Base-by-base conservation (phyloP, 176 grass and related monocot species). In the Dactylis glomerata region DNA sequence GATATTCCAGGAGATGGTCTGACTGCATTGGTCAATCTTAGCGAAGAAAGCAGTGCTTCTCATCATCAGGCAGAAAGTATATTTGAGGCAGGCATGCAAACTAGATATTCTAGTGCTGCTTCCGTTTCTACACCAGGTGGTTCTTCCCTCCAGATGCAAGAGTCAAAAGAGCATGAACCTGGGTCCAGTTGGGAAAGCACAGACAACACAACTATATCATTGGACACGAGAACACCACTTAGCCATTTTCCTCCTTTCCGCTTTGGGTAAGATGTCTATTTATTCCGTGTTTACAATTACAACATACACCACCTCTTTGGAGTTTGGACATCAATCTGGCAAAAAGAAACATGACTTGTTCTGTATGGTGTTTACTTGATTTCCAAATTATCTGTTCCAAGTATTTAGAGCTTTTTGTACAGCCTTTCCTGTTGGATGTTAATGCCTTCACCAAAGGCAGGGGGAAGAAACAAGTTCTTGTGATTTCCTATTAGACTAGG, bases 161-260 rank as follows among this genome's bases (percentile, higher is more conserved):
- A 96, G 73, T 79, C 87, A 44, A 87, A 89, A 84, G 96, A 99
- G 61, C 85, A 93, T 85, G 84, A 86, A 45, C 80, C 85, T 89
- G 88, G 68, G 12, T 66, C 87, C 51, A 87, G 89, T 61, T 95
- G 89, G 93, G 93, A 92, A 63, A 83, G 57, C 75, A 76, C 87
- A 83, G 96, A 99, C 20, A 86, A 90, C 38, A 75, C 91, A 57
- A 80, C 87, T 78, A 94, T 96, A 92, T 92, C 96, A 27, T 81
- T 99, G 80, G 96, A 99, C 89, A 91, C 95, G 66, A 99, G 95
- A 89, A 99, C 96, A 61, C 93, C 96, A 22, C 65, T 99, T 77
- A 91, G 86, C 28, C 96, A 99, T 85, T 94, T 99, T 46, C 91
- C 96, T 86, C 96, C 96, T 71, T 99, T 94, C 81, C 93, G 93